Evolutionary conservation across 768 basidiomycete genomes (phyloP).

Genomic region (Termitomyces sp.): DNA sequence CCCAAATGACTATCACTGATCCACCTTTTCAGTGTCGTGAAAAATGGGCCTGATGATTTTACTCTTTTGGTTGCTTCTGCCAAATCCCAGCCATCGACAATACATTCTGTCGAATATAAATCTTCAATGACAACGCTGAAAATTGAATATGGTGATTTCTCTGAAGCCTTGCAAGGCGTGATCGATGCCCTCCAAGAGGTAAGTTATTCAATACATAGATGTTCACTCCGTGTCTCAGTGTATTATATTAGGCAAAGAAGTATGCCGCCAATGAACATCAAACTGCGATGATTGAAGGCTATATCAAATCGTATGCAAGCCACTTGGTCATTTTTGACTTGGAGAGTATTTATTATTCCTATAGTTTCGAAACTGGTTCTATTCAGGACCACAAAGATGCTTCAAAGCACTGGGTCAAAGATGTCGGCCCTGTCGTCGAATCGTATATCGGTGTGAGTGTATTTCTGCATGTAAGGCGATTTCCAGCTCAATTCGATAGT

Average conservation of each 20-base stretch:
- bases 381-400: slow-evolving; percentile 77
- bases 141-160: slow-evolving; percentile 75
- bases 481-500: slow-evolving; percentile 24
- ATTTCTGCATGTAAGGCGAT: background rate
- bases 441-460: slow-evolving; percentile 67
- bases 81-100: slow-evolving; percentile 29
- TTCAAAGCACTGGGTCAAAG: slow-evolving; percentile 80
- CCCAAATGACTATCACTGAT: background rate
- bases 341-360: background rate
- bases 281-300: slow-evolving; percentile 66
- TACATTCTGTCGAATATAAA: slow-evolving; percentile 42
- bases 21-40: slow-evolving; percentile 52
- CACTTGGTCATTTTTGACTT: background rate
- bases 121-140: slow-evolving; percentile 45
- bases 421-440: slow-evolving; percentile 83
- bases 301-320: slow-evolving; percentile 64
- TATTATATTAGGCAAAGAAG: slow-evolving; percentile 53
- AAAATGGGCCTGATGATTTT: slow-evolving; percentile 57
- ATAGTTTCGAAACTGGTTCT: slow-evolving; percentile 72
- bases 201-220: background rate
- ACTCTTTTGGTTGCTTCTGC: slow-evolving; percentile 74
- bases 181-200: slow-evolving; percentile 59
- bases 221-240: background rate
- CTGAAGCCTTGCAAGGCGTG: slow-evolving; percentile 46
- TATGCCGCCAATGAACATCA: slow-evolving; percentile 72